phyloP scores from a whole-genome alignment of 139 green algal genomes.

The Chlamydomonas sp. region DNA sequence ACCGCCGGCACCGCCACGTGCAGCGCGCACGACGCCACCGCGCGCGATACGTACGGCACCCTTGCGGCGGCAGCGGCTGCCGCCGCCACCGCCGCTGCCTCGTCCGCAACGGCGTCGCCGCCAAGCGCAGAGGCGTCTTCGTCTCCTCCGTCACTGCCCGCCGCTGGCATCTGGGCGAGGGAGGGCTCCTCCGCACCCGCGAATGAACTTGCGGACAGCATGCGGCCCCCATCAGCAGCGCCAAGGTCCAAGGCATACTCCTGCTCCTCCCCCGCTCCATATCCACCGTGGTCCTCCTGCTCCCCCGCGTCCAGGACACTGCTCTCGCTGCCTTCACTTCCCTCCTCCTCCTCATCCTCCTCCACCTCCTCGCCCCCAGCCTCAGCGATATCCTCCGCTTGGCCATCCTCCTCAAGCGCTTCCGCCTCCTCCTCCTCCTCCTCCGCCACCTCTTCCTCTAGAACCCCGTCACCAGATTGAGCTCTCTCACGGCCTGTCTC shows the following conservation, averaged over 20 bases:
- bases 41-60: slow-evolving; percentile 10
- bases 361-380: neutral
- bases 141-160: neutral
- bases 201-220: no score
- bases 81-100: no score
- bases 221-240: neutral
- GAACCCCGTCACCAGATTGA: no score
- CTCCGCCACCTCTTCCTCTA: neutral
- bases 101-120: no score
- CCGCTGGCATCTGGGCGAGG: neutral
- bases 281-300: neutral
- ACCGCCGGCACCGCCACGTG: slow-evolving; percentile 11
- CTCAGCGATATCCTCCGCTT: neutral
- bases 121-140: neutral
- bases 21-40: slow-evolving; percentile 8
- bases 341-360: neutral
- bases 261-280: neutral
- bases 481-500: no score
- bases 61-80: neutral
- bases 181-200: no score
- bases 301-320: neutral
- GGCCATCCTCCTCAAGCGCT: neutral
- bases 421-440: neutral
- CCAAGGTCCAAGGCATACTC: neutral
- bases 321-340: neutral